phyloP scores from a whole-genome alignment of 202 grass and related monocot species.

The Eragrostis tef region DNA sequence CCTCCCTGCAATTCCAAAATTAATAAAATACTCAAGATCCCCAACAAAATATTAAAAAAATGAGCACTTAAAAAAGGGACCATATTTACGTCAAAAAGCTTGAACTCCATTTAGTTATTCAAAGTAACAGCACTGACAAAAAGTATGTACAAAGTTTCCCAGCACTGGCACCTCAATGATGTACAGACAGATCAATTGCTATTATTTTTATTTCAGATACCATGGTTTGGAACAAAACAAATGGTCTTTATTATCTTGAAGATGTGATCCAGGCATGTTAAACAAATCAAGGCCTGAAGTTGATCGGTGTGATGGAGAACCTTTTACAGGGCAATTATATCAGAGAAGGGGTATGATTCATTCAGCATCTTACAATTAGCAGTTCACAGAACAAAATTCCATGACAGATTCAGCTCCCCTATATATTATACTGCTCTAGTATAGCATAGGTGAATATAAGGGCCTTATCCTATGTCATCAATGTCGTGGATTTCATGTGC shows the following conservation, averaged over 20 bases:
- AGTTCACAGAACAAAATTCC: not conserved
- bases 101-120: conserved; percentile 25
- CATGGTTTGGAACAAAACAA: conserved; percentile 13
- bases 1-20: conserved; percentile 62
- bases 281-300: conserved; percentile 16
- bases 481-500: not conserved
- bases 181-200: not conserved
- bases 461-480: conserved; percentile 6
- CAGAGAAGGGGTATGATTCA: not conserved
- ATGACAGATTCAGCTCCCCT: not conserved
- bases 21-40: conserved; percentile 15
- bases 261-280: conserved; percentile 28
- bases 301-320: not conserved
- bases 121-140: conserved; percentile 9
- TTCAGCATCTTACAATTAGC: conserved; percentile 32
- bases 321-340: conserved; percentile 25
- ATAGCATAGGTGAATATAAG: conserved; percentile 6
- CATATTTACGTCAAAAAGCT: not conserved
- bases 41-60: conserved; percentile 31
- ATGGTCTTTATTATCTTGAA: conserved; percentile 24
- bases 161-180: conserved; percentile 8
- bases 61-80: not conserved
- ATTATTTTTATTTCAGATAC: not conserved
- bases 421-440: not conserved
- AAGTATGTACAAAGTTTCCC: not conserved